Conservation (phyloP, 208 protist species). For the Porcisia hertigi region DNA sequence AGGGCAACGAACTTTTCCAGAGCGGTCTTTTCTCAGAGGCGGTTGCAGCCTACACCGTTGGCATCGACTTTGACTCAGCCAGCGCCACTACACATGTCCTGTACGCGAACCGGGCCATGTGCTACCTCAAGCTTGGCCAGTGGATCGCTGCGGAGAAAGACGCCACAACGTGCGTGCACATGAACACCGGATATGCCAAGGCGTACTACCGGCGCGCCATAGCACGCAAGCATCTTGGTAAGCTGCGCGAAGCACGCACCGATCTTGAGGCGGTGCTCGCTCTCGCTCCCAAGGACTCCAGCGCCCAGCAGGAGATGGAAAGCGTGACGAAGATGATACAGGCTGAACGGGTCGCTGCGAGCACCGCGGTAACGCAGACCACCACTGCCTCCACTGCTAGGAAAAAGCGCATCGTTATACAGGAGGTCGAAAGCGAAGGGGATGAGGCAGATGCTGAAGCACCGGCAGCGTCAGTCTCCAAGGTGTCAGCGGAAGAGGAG, state of each 20-base stretch:
- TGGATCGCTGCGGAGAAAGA: conserved; percentile 86
- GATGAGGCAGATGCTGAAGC: conserved; percentile 28
- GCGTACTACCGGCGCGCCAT: conserved; percentile 87
- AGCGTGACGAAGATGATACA: conserved; percentile 76
- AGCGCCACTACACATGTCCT: conserved; percentile 68
- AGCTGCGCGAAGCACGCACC: conserved; percentile 78
- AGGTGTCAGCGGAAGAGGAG: conserved; percentile 30
- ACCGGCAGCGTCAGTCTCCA: not conserved
- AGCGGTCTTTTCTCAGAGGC: conserved; percentile 72
- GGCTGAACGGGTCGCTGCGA: conserved; percentile 33
- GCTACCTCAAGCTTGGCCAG: conserved; percentile 72
- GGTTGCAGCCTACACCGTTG: conserved; percentile 75
- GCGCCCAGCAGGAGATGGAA: conserved; percentile 71
- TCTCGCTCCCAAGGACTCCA: conserved; percentile 67
- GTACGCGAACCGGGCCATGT: conserved; percentile 88
- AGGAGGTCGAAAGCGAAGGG: conserved; percentile 87
- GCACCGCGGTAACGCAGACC: not conserved
- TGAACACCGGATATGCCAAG: conserved; percentile 87
- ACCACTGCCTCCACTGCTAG: not conserved
- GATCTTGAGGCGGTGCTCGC: conserved; percentile 89
- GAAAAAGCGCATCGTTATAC: conserved; percentile 83
- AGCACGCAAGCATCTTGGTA: conserved; percentile 80
- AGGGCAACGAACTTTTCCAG: conserved; percentile 87
- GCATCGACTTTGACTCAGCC: conserved; percentile 85
- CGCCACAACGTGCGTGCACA: conserved; percentile 70